Evolutionary conservation across 805 yeast species (phyloP).

Genomic region (Vanderwaltozyma polyspora): DNA sequence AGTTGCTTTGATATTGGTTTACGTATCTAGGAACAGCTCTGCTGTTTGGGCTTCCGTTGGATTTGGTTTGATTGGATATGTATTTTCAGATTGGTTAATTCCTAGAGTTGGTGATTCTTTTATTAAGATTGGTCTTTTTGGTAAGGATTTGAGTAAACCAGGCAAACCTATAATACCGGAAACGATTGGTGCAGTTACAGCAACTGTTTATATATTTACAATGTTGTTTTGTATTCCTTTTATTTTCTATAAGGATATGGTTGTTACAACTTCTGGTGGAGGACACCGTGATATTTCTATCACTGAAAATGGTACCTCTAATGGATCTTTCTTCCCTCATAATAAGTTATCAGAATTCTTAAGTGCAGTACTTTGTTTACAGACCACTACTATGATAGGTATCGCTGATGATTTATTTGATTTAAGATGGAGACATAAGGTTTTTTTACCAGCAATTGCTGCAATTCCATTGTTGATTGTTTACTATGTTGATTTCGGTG

Average conservation of each 20-base stretch:
- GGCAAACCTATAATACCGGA: slow-evolving; percentile 75
- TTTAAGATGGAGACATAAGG: slow-evolving; percentile 94
- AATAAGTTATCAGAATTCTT: slow-evolving; percentile 74
- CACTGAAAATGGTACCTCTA: neutral
- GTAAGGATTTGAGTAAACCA: slow-evolving; percentile 72
- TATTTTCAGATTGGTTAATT: slow-evolving; percentile 46
- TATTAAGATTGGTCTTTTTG: slow-evolving; percentile 69
- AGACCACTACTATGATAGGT: slow-evolving; percentile 76
- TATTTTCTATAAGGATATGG: slow-evolving; percentile 65
- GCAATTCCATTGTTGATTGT: slow-evolving; percentile 84
- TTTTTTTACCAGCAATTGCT: slow-evolving; percentile 89
- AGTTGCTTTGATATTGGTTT: slow-evolving; percentile 4
- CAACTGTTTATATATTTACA: slow-evolving; percentile 65
- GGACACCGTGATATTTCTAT: slow-evolving; percentile 34
- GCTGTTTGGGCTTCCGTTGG: slow-evolving; percentile 43
- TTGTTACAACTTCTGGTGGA: slow-evolving; percentile 46
- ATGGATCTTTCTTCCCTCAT: slow-evolving; percentile 49
- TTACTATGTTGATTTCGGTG: slow-evolving; percentile 88
- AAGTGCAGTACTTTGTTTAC: slow-evolving; percentile 72
- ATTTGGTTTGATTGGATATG: slow-evolving; percentile 56
- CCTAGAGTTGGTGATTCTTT: slow-evolving; percentile 62
- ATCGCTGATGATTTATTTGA: slow-evolving; percentile 92
- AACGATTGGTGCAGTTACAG: slow-evolving; percentile 83
- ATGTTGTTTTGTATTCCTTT: slow-evolving; percentile 85
- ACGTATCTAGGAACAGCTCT: slow-evolving; percentile 13